phyloP scores from a whole-genome alignment of 768 basidiomycete species.

The Xanthoconium stramineum region DNA sequence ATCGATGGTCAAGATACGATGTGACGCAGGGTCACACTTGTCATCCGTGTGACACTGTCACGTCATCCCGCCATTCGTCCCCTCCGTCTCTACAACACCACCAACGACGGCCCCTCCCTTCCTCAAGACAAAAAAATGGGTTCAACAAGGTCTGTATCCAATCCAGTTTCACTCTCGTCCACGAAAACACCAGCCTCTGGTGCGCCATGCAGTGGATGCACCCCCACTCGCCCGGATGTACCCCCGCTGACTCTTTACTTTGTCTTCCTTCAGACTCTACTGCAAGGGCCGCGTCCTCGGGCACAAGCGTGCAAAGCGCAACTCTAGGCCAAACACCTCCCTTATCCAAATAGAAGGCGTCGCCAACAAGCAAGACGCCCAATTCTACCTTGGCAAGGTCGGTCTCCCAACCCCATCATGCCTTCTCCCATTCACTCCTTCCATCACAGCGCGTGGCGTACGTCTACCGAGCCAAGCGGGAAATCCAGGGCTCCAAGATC shows the following conservation, averaged over 20 bases:
- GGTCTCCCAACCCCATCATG: conserved; percentile 16
- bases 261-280: conserved; percentile 68
- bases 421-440: neutral
- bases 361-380: conserved; percentile 86
- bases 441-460: conserved; percentile 81
- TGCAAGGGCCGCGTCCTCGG: conserved; percentile 94
- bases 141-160: conserved; percentile 68
- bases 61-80: conserved; percentile 5
- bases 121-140: conserved; percentile 57
- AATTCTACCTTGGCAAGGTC: conserved; percentile 99
- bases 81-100: conserved; percentile 20
- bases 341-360: conserved; percentile 98
- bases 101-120: conserved; percentile 20
- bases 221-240: conserved; percentile 11
- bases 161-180: neutral
- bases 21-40: conserved; percentile 22
- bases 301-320: conserved; percentile 98
- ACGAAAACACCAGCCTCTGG: neutral
- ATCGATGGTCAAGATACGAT: conserved; percentile 37
- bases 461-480: conserved; percentile 96
- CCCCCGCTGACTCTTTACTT: neutral
- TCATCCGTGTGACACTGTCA: conserved; percentile 30
- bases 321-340: conserved; percentile 92
- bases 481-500: conserved; percentile 91
- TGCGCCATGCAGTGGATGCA: conserved; percentile 15